Evolutionary conservation across 495 filamentous ascomycete genomes (phyloP).

Genomic region (Extremus antarcticus): DNA sequence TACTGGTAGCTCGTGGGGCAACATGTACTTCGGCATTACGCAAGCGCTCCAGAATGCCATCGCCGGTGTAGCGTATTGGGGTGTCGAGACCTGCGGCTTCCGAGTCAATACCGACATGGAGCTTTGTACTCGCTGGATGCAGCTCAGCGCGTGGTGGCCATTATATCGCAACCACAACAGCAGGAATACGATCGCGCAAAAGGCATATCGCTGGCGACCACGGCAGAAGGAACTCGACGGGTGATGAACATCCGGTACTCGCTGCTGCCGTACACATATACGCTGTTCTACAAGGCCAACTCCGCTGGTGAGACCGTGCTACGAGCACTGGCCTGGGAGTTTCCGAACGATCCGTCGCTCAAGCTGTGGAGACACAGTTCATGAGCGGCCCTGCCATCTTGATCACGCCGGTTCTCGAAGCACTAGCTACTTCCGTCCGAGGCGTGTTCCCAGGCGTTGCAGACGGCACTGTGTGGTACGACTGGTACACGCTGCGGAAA

Average conservation of each 20-base stretch:
- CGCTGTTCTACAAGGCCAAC: conserved; percentile 61
- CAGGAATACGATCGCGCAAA: conserved; percentile 52
- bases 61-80: conserved; percentile 81
- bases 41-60: conserved; percentile 70
- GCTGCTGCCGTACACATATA: conserved; percentile 74
- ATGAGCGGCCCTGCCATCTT: conserved; percentile 61
- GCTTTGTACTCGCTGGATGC: conserved; percentile 81
- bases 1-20: conserved; percentile 38
- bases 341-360: conserved; percentile 65
- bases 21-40: conserved; percentile 29
- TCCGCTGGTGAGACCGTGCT: conserved; percentile 62
- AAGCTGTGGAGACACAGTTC: conserved; percentile 61
- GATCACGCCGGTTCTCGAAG: conserved; percentile 60
- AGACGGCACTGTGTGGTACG: conserved; percentile 60
- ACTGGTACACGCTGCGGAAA: conserved; percentile 60
- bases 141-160: conserved; percentile 73
- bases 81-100: conserved; percentile 70
- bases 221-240: conserved; percentile 51
- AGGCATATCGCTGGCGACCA: conserved; percentile 66
- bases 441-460: conserved; percentile 68
- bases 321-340: conserved; percentile 76
- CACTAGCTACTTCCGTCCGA: conserved; percentile 52
- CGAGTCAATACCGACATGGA: conserved; percentile 56
- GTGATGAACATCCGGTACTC: conserved; percentile 68
- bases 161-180: conserved; percentile 59